Evolutionary conservation across 2,329 filamentous ascomycete species (phyloP).

Genomic region (Tolypocladium inflatum): DNA sequence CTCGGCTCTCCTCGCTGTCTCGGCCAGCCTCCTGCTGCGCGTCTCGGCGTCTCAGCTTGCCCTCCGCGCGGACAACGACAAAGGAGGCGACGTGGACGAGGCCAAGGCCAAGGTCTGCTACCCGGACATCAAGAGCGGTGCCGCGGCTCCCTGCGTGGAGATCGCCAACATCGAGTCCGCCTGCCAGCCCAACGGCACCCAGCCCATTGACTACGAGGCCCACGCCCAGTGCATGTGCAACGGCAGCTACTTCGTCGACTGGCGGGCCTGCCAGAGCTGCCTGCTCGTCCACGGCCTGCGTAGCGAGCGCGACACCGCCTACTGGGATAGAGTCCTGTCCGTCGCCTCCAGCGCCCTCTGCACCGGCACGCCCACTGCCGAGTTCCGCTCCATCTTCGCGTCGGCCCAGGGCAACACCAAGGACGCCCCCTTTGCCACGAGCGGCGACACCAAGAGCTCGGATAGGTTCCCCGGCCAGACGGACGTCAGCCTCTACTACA

Average conservation of each 20-base stretch:
- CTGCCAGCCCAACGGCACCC: conserved; percentile 20
- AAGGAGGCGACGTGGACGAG: not conserved
- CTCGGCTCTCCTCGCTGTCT: conserved; percentile 2
- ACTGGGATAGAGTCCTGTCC: conserved; percentile 23
- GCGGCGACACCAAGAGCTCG: conserved; percentile 17
- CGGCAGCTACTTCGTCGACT: conserved; percentile 32
- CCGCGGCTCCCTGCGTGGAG: conserved; percentile 17
- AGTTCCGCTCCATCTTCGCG: conserved; percentile 23
- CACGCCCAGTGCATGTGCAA: conserved; percentile 31
- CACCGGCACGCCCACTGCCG: conserved; percentile 25
- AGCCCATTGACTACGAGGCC: conserved; percentile 11
- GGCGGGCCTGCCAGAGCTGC: conserved; percentile 31
- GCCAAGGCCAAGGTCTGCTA: conserved; percentile 5
- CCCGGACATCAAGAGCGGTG: not conserved
- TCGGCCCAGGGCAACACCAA: conserved; percentile 15
- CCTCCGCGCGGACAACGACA: not conserved
- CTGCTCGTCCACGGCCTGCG: conserved; percentile 29
- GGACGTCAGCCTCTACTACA: conserved; percentile 33
- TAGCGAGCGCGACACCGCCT: conserved; percentile 21
- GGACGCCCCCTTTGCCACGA: conserved; percentile 12
- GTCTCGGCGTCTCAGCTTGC: conserved; percentile 2
- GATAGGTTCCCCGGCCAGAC: conserved; percentile 26
- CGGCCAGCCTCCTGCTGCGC: conserved; percentile 6
- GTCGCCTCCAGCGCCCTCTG: conserved; percentile 25
- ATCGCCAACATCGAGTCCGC: conserved; percentile 17